Conservation (phyloP, 148 eudicot species). For the Limonium bicolor region DNA sequence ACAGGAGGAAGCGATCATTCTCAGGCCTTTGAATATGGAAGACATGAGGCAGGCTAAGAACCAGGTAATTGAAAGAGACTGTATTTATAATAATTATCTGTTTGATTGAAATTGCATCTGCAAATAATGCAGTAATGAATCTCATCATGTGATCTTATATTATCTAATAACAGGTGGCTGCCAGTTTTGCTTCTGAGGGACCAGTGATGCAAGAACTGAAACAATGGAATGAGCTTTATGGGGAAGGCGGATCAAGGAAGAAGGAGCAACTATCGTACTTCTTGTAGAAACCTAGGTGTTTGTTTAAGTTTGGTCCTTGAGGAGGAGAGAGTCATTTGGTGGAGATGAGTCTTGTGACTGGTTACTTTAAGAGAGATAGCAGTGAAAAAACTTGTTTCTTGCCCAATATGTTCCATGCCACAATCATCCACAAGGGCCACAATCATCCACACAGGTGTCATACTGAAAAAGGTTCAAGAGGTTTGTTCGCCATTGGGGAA, state of each 20-base stretch:
- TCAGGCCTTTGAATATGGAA: conserved; percentile 84
- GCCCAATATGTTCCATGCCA: too few relatives aligned
- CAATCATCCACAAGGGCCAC: too few relatives aligned
- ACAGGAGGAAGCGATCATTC: conserved; percentile 43
- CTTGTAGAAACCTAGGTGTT: too few relatives aligned
- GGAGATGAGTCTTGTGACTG: too few relatives aligned
- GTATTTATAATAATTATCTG: neutral
- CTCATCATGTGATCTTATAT: neutral
- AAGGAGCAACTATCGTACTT: conserved; percentile 78
- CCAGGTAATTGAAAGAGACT: conserved; percentile 35
- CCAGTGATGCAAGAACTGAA: conserved; percentile 67
- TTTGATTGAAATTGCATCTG: neutral
- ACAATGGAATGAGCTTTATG: conserved; percentile 89
- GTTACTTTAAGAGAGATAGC: too few relatives aligned
- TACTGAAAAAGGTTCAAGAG: too few relatives aligned
- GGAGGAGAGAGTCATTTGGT: too few relatives aligned
- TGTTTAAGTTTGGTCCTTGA: too few relatives aligned
- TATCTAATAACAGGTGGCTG: conserved; percentile 47
- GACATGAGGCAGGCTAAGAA: conserved; percentile 88
- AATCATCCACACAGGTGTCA: too few relatives aligned
- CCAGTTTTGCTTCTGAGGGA: conserved; percentile 83
- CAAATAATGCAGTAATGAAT: neutral
- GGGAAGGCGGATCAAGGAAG: conserved; percentile 94
- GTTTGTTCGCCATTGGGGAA: too few relatives aligned
- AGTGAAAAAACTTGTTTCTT: too few relatives aligned